These are phyloP conservation scores for Talaromyces sp. DNA, from an alignment of 2,329 filamentous ascomycete species.

Conservation along the genomic window DNA sequence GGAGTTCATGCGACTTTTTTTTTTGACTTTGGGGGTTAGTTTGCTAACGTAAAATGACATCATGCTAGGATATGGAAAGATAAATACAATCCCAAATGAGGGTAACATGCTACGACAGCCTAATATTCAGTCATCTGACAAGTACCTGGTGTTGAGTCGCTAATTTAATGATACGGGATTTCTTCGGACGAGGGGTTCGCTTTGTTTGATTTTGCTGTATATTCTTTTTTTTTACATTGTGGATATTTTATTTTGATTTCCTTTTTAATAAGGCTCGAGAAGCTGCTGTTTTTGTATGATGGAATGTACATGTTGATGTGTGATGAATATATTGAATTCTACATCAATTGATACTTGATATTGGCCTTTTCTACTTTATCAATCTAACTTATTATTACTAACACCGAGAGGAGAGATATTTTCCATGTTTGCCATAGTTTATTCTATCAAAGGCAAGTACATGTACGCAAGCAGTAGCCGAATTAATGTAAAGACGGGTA, in stretches of 20 bases:
- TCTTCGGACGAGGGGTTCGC: background rate
- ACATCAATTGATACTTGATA: too few species aligned
- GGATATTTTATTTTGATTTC: background rate
- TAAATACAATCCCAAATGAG: conserved; percentile 65
- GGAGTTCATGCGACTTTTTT: background rate
- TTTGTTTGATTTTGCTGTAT: background rate
- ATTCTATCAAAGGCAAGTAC: too few species aligned
- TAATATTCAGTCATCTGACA: background rate
- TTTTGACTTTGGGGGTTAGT: background rate
- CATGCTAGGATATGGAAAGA: conserved; percentile 88
- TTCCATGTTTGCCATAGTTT: too few species aligned
- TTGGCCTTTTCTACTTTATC: too few species aligned
- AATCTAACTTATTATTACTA: too few species aligned
- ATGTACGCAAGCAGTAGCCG: too few species aligned
- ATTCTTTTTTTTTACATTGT: background rate
- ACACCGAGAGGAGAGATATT: too few species aligned
- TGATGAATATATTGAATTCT: background rate
- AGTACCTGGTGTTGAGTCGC: background rate
- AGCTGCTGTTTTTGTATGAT: background rate
- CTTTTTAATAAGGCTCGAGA: background rate
- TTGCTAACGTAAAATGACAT: conserved; percentile 19
- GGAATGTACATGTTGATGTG: background rate
- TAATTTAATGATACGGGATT: background rate
- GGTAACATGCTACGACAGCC: background rate
- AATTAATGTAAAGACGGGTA: too few species aligned